Evolutionary conservation across 768 basidiomycete genomes (phyloP), one percentile per base, ranked within the genome.

Genomic region (Serendipita sp.): DNA sequence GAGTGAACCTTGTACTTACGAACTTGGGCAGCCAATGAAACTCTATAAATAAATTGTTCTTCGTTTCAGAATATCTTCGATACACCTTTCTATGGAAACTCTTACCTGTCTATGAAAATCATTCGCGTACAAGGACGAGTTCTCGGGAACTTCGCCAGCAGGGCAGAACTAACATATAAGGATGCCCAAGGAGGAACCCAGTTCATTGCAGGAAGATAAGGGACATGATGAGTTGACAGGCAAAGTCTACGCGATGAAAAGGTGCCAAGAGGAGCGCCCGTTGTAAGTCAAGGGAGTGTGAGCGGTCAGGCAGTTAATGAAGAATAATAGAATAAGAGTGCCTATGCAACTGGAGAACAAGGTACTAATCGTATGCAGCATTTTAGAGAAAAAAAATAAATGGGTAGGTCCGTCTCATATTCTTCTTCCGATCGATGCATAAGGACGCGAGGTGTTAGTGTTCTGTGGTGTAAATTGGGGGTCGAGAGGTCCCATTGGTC

Each of bases 21-120:
- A 5, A 20, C 45, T 28, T 48, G 7, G 7, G 9, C 45, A 48
- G 74, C 88, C 89, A 11, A 89, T 91, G 88, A 69, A 75, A 45
- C 70, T 90, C 60, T 70, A 74, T 56, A 74, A 74, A 66, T 76
- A 72, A 26, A 34, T 24, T 50, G 13, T 48, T n/a, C 45, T 48
- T 28, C 7, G 7, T 48, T 9, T 48, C 9, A n/a, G n/a, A n/a
- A 9, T 20, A 48, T 48, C n/a, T 28, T n/a, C 20, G 9, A 20
- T 28, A 48, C n/a, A 20, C 45, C 7, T 20, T 5, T n/a, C 45
- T 5, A 7, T n/a, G 7, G 38, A 38, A 38, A 5, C 45, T n/a
- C 45, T n/a, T 9, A 48, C 5, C 38, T 38, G 14, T n/a, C n/a
- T n/a, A n/a, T n/a, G n/a, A n/a, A n/a, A n/a, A n/a, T n/a, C n/a